phyloP scores from a whole-genome alignment of 768 basidiomycete genomes.

The Myochromella boudieri region DNA sequence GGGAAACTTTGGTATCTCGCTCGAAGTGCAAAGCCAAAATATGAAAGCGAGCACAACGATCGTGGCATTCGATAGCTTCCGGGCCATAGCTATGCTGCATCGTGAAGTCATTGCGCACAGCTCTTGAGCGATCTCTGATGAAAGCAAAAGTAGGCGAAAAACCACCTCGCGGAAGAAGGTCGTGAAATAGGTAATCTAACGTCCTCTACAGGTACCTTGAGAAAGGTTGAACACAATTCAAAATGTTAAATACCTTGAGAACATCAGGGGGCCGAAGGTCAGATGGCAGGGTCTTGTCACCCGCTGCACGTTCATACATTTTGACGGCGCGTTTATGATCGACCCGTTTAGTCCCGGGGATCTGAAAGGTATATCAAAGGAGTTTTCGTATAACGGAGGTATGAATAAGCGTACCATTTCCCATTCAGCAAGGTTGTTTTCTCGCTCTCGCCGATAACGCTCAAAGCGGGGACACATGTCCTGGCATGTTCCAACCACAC shows the following conservation, averaged over 20 bases:
- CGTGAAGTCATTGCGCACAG: conserved; percentile 91
- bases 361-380: conserved; percentile 49
- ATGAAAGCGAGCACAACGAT: conserved; percentile 92
- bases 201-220: conserved; percentile 54
- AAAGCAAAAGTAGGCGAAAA: conserved; percentile 76
- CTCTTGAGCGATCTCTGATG: conserved; percentile 88
- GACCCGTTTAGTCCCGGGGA: conserved; percentile 81
- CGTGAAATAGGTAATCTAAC: conserved; percentile 89
- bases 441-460: conserved; percentile 84
- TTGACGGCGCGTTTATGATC: conserved; percentile 90
- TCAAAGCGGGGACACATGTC: conserved; percentile 97
- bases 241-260: conserved; percentile 58
- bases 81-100: conserved; percentile 83
- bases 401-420: conserved; percentile 61
- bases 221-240: conserved; percentile 1
- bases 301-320: conserved; percentile 92
- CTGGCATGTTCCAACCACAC: conserved; percentile 88
- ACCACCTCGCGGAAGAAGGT: conserved; percentile 68
- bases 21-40: conserved; percentile 76
- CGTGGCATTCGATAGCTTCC: conserved; percentile 85
- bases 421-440: conserved; percentile 84
- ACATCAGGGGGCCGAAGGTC: conserved; percentile 88
- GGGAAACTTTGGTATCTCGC: conserved; percentile 58
- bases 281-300: conserved; percentile 88
- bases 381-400: conserved; percentile 26